These are phyloP conservation scores for Flaveria sonorensis DNA, from an alignment of 129 eudicot genomes.

Conservation along the genomic window DNA sequence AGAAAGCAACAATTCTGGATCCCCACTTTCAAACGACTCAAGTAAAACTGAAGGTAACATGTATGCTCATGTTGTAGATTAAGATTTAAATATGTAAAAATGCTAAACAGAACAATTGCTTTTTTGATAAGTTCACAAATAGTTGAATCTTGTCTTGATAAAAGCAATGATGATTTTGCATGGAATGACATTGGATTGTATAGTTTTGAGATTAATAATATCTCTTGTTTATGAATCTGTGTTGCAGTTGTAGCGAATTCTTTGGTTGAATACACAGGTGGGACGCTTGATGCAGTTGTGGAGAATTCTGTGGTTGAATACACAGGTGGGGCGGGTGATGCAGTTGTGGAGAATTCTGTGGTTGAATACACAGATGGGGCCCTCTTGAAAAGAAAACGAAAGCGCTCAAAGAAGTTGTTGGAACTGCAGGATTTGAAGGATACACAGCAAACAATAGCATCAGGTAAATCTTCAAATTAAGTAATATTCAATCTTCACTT, in stretches of 20 bases:
- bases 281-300: background rate
- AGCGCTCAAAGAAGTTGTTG: conserved; percentile 67
- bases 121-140: background rate
- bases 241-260: conserved; percentile 30
- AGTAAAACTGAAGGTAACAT: conserved; percentile 66
- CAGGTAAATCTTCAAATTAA: conserved; percentile 39
- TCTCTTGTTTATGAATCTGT: conserved; percentile 11
- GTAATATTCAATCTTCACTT: conserved; percentile 13
- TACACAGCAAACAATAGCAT: conserved; percentile 48
- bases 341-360: conserved; percentile 26
- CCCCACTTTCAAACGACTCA: conserved; percentile 65
- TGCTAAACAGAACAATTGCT: background rate
- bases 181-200: background rate
- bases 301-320: conserved; percentile 8
- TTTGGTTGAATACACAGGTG: background rate
- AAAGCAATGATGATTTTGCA: background rate
- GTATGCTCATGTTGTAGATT: conserved; percentile 10
- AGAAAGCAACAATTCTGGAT: conserved; percentile 22
- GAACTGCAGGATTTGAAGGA: conserved; percentile 55
- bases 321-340: conserved; percentile 3
- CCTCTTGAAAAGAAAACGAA: conserved; percentile 63
- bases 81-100: background rate
- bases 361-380: conserved; percentile 43
- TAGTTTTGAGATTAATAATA: background rate
- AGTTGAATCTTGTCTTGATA: conserved; percentile 4